Conservation (phyloP, 805 yeast genomes). For the Metschnikowia picachoensis region DNA sequence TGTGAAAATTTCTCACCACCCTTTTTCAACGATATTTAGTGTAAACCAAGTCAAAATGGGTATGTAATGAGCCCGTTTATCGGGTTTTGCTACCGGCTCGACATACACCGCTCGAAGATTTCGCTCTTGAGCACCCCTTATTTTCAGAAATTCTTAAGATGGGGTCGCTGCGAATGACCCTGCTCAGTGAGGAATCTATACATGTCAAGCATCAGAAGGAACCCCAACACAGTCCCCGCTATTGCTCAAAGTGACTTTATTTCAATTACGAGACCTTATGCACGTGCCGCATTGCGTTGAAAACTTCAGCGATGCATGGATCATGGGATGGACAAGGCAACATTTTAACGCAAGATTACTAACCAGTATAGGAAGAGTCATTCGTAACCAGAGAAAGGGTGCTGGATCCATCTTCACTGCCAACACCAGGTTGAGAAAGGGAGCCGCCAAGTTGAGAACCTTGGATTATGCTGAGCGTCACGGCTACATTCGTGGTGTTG, state of each 20-base stretch:
- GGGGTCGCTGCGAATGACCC: no score
- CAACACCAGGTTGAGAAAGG: slow-evolving; percentile 99
- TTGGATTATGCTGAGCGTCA: slow-evolving; percentile 99
- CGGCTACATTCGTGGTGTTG: slow-evolving; percentile 99
- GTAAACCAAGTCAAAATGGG: slow-evolving; percentile 20
- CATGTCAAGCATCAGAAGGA: no score
- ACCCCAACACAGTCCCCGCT: no score
- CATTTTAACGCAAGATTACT: slow-evolving; percentile 1
- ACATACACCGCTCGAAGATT: background rate
- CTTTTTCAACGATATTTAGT: background rate
- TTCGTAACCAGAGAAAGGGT: slow-evolving; percentile 99
- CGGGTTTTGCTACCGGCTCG: no score
- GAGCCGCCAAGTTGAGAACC: slow-evolving; percentile 99
- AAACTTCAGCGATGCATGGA: background rate
- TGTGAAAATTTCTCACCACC: slow-evolving; percentile 20
- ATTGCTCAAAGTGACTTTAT: no score
- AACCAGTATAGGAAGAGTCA: slow-evolving; percentile 81
- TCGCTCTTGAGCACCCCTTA: background rate
- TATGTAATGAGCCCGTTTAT: slow-evolving; percentile 11
- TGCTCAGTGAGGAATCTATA: no score
- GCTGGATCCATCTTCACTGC: slow-evolving; percentile 99
- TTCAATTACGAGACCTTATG: no score
- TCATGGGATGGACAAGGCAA: no score
- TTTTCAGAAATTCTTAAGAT: no score
- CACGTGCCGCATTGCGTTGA: background rate